Percentiles rank a stretch among this genome's conserved stretches.
phyloP scores from a whole-genome alignment of 257 asterid genomes.

The Mitragyna speciosa region DNA sequence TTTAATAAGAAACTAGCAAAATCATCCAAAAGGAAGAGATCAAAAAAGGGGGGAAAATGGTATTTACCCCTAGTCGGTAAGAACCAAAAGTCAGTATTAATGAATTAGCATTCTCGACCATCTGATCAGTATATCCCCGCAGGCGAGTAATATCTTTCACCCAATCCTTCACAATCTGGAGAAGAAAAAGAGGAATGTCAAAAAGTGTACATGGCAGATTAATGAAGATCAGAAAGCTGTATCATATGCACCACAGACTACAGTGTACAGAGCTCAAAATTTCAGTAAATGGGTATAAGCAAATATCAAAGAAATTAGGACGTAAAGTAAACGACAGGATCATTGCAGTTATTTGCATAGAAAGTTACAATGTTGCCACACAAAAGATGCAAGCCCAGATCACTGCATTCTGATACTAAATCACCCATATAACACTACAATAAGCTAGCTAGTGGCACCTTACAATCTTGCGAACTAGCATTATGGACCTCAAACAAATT shows the following conservation, averaged over 20 bases:
- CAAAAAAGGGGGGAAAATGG: conserved; percentile 15
- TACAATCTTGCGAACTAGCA: neutral
- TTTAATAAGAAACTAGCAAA: neutral
- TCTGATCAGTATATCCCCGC: conserved; percentile 37
- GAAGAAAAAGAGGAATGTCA: neutral
- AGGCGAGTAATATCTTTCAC: conserved; percentile 36
- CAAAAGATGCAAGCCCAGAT: neutral
- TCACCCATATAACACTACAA: neutral
- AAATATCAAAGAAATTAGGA: neutral
- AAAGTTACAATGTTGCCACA: neutral
- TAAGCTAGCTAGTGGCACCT: neutral
- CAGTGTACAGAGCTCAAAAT: neutral
- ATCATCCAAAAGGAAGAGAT: conserved; percentile 4
- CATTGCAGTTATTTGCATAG: neutral
- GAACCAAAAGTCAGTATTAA: conserved; percentile 89
- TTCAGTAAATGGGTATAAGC: neutral
- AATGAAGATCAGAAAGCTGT: neutral
- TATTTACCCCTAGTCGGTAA: conserved; percentile 86
- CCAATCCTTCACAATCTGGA: conserved; percentile 44
- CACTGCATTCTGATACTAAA: neutral
- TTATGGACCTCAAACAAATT: neutral
- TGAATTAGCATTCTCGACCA: conserved; percentile 94
- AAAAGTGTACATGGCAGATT: neutral
- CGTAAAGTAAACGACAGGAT: neutral
- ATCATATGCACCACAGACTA: neutral